Evolutionary conservation across 2,329 filamentous ascomycete species (phyloP).

Genomic region (Colletotrichum echinochloae): DNA sequence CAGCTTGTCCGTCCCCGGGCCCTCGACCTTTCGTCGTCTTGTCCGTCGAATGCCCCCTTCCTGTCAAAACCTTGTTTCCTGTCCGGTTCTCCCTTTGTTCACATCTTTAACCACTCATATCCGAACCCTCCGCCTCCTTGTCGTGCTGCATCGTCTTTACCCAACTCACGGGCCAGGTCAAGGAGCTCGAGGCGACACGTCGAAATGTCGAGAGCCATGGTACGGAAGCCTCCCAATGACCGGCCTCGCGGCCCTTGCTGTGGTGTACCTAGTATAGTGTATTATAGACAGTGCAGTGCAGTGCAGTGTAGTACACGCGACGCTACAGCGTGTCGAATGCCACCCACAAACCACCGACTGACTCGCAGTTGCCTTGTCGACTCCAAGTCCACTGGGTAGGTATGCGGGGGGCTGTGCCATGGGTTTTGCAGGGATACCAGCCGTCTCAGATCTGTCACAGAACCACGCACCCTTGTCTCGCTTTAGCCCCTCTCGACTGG

Average conservation of each 20-base stretch:
- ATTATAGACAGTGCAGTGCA: no score
- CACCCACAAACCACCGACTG: slow-evolving; percentile 30
- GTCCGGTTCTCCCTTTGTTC: neutral
- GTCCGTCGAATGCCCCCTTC: neutral
- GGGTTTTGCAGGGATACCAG: slow-evolving; percentile 44
- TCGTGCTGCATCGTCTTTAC: neutral
- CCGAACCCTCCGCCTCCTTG: slow-evolving; percentile 7
- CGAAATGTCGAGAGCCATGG: slow-evolving; percentile 18
- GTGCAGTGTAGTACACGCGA: neutral
- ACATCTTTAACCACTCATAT: slow-evolving; percentile 6
- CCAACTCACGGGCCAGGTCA: slow-evolving; percentile 18
- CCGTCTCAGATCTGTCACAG: slow-evolving; percentile 61
- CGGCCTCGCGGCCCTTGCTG: neutral
- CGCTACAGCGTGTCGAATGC: slow-evolving; percentile 26
- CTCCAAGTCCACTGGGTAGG: slow-evolving; percentile 41
- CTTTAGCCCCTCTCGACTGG: slow-evolving; percentile 36
- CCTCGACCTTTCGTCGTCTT: slow-evolving; percentile 9
- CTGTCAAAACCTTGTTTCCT: neutral
- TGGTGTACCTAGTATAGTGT: neutral
- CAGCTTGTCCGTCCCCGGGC: slow-evolving; percentile 6
- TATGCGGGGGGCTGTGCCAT: slow-evolving; percentile 42
- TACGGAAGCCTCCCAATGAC: slow-evolving; percentile 16
- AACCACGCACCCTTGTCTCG: slow-evolving; percentile 44
- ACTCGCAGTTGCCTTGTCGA: slow-evolving; percentile 29
- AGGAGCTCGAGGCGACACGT: neutral